A percentile compares a stretch with the other conserved stretches of the same genome.
Evolutionary conservation across 192 early-diverging fungal genomes (phyloP).

Genomic region (Backusella australiensis): DNA sequence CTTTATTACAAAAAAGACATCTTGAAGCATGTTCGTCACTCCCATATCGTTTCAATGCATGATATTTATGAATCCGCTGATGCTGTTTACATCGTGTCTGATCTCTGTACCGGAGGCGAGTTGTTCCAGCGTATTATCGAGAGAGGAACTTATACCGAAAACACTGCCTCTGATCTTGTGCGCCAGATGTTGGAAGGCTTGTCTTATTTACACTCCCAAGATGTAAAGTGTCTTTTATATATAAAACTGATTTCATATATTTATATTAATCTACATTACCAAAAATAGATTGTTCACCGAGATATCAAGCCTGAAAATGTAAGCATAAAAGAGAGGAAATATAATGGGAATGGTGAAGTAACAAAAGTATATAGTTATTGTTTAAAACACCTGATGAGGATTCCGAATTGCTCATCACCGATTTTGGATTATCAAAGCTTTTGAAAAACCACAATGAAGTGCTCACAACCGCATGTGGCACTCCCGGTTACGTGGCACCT

Average conservation of each 20-base stretch:
- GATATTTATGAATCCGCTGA: constrained; percentile 66
- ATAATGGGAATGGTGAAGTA: not conserved
- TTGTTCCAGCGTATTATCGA: constrained; percentile 73
- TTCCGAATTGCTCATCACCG: constrained; percentile 60
- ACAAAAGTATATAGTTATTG: constrained; percentile 27
- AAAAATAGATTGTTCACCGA: constrained; percentile 67
- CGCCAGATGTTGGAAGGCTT: constrained; percentile 71
- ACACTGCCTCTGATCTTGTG: constrained; percentile 68
- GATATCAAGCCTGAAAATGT: constrained; percentile 83
- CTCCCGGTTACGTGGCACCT: constrained; percentile 62
- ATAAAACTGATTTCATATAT: not conserved
- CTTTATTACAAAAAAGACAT: constrained; percentile 53
- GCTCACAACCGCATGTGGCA: constrained; percentile 66
- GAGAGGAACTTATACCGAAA: constrained; percentile 70
- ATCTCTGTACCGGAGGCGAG: constrained; percentile 76
- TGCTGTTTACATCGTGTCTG: constrained; percentile 67
- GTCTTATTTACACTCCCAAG: constrained; percentile 77
- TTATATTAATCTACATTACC: not conserved
- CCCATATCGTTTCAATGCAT: constrained; percentile 75
- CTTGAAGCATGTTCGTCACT: constrained; percentile 77
- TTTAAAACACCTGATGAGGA: constrained; percentile 46
- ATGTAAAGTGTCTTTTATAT: constrained; percentile 25
- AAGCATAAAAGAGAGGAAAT: not conserved
- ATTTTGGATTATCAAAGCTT: constrained; percentile 76
- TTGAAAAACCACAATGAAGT: constrained; percentile 53